Base-by-base conservation (phyloP, 768 basidiomycete genomes). In the Kwoniella dendrophila region DNA sequence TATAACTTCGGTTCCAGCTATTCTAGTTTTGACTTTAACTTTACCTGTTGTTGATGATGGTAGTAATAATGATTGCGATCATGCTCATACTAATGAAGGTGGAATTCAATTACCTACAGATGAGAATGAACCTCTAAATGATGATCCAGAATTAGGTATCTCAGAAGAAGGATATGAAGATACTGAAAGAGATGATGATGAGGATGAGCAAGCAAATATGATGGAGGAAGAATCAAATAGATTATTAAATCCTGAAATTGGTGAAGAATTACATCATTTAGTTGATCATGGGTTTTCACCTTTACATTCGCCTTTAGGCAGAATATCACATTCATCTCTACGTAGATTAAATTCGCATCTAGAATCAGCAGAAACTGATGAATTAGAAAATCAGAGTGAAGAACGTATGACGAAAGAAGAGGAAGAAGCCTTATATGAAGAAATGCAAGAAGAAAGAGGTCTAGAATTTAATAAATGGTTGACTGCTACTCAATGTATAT, bases 11-110 rank as follows among this genome's bases (percentile, higher is more conserved):
- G 86, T 88, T 0, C 95, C 95, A 1, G 91, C 92, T 1, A 86
- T 99, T 1, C 81, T 96, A 77, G 82, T 83, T 3, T 81, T 99
- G 50, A 97, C 94, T 0, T 66, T 98, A 20, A 97, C 95, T 0
- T 81, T 98, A 10, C 93, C 93, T 3, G 94, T 99, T 12, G 91
- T 94, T 10, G 77, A 78, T 30, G 84, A 89, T 38, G 90, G 89
- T 1, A 57, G 68, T 44, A 51, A 26, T 7, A 18, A n/a, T n/a
- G n/a, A n/a, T n/a, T n/a, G n/a, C n/a, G n/a, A n/a, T n/a, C n/a
- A n/a, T n/a, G n/a, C 11, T 44, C 56, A 59, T 16, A 24, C 38
- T 18, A 61, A 67, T 30, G 66, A 70, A 51, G 75, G 71, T 20
- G 72, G 63, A 4, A 59, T 74, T 6, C 59, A 58, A 4, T 51